A percentile compares a stretch with the other conserved stretches of the same genome.
These are phyloP conservation scores for Knoxdaviesia capensis DNA, from an alignment of 2,329 filamentous ascomycete genomes.

Conservation along the genomic window DNA sequence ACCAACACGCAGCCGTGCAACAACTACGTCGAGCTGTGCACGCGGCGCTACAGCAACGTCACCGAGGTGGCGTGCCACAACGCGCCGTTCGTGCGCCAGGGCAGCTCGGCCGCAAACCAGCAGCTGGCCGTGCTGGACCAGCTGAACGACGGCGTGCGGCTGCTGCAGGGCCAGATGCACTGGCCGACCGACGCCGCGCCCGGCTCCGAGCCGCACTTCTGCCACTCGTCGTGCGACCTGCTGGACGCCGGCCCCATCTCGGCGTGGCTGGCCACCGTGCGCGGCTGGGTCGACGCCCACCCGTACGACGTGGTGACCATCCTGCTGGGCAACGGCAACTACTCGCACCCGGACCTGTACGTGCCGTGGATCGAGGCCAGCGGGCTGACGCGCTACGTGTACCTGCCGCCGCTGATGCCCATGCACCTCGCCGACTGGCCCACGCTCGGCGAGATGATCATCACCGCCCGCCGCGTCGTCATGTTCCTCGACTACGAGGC, in stretches of 20 bases:
- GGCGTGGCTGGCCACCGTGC: constrained; percentile 48
- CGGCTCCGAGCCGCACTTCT: constrained; percentile 46
- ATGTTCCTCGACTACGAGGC: constrained; percentile 75
- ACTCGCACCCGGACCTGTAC: constrained; percentile 43
- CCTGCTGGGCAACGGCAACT: constrained; percentile 67
- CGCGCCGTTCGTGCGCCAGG: constrained; percentile 51
- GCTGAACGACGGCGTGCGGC: constrained; percentile 55
- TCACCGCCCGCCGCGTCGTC: constrained; percentile 48
- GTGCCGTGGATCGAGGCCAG: constrained; percentile 47
- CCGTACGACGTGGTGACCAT: constrained; percentile 81
- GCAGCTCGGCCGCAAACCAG: constrained; percentile 63
- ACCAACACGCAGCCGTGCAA: constrained; percentile 68
- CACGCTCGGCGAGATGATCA: constrained; percentile 57
- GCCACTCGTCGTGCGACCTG: constrained; percentile 67
- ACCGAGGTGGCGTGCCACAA: constrained; percentile 65
- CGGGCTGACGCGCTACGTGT: constrained; percentile 54
- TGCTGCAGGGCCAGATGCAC: constrained; percentile 44
- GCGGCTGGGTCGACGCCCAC: constrained; percentile 51
- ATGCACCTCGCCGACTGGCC: constrained; percentile 67
- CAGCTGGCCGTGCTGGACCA: constrained; percentile 45
- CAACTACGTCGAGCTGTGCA: constrained; percentile 57
- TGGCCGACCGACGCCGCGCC: constrained; percentile 25
- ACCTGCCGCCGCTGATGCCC: constrained; percentile 48
- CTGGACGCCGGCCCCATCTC: constrained; percentile 65
- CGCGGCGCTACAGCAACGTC: constrained; percentile 60